These are phyloP conservation scores for Arabis hirsuta DNA, from an alignment of 345 rosid species.

Conservation along the genomic window DNA sequence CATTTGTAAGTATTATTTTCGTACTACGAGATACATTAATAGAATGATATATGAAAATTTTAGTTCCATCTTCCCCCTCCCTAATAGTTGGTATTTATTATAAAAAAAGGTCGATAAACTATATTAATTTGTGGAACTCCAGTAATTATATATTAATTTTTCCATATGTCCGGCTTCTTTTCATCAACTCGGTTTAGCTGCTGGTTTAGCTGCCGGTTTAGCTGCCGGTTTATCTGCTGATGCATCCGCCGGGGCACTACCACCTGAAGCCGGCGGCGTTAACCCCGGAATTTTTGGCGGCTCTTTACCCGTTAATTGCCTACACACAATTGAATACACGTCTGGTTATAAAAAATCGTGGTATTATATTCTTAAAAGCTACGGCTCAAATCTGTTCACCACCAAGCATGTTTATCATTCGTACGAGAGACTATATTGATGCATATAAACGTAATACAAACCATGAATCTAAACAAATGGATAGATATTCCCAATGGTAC, in stretches of 20 bases:
- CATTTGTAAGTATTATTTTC: slow-evolving; percentile 2
- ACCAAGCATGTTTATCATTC: background rate
- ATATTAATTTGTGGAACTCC: background rate
- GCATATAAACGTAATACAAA: background rate
- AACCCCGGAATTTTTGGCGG: slow-evolving; percentile 19
- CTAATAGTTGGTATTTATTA: background rate
- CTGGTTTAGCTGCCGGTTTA: background rate
- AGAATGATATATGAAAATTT: background rate
- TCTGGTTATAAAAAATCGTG: slow-evolving; percentile 1
- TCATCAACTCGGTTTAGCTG: too few relatives aligned
- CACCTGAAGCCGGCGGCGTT: background rate
- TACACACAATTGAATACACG: slow-evolving; percentile 11
- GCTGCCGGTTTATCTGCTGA: background rate
- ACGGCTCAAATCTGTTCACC: slow-evolving; percentile 15
- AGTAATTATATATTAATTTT: background rate
- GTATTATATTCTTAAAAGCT: background rate
- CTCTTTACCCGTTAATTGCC: slow-evolving; percentile 13
- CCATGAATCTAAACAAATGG: background rate
- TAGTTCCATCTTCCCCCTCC: background rate
- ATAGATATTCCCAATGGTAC: background rate
- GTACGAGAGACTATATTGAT: background rate
- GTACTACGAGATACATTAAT: slow-evolving; percentile 4
- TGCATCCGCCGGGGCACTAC: background rate
- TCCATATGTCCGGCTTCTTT: slow-evolving; percentile 2
- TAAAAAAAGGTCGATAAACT: background rate